Conservation (phyloP, 345 rosid species). For the Dipteronia sinensis region DNA sequence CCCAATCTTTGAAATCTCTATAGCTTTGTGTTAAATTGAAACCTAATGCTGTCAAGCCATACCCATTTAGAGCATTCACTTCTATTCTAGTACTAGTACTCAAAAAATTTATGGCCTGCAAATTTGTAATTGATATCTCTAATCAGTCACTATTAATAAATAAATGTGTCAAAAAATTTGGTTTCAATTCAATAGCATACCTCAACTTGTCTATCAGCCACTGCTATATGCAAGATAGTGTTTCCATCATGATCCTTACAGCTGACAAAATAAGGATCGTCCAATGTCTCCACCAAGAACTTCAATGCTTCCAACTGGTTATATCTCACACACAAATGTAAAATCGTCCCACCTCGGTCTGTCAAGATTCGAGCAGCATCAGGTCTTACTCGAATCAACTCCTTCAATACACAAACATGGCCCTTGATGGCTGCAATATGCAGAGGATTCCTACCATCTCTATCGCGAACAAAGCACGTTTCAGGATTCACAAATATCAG, state of each 20-base stretch:
- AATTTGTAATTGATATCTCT: background rate
- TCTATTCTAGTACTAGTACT: background rate
- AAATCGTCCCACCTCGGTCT: conserved; percentile 21
- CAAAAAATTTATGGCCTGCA: conserved; percentile 10
- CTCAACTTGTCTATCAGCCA: conserved; percentile 26
- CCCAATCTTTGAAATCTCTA: conserved; percentile 2
- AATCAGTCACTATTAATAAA: background rate
- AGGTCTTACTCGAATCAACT: background rate
- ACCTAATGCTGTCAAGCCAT: conserved; percentile 2
- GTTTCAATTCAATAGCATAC: conserved; percentile 6
- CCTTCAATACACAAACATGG: background rate
- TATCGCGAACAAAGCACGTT: background rate
- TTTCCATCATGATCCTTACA: conserved; percentile 26
- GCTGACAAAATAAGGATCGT: conserved; percentile 18
- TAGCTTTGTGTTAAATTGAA: background rate
- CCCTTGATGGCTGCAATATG: conserved; percentile 17
- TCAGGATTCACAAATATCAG: conserved; percentile 1
- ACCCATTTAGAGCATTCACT: background rate
- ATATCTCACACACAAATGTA: conserved; percentile 32
- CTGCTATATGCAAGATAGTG: conserved; percentile 31
- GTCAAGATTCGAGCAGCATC: no score
- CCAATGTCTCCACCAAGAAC: conserved; percentile 21
- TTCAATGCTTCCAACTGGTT: conserved; percentile 24
- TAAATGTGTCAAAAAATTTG: background rate
- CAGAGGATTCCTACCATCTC: conserved; percentile 11